Percentiles rank a stretch among this genome's conserved stretches.
phyloP scores from a whole-genome alignment of 257 asterid genomes.

The Penstemon eatonii region DNA sequence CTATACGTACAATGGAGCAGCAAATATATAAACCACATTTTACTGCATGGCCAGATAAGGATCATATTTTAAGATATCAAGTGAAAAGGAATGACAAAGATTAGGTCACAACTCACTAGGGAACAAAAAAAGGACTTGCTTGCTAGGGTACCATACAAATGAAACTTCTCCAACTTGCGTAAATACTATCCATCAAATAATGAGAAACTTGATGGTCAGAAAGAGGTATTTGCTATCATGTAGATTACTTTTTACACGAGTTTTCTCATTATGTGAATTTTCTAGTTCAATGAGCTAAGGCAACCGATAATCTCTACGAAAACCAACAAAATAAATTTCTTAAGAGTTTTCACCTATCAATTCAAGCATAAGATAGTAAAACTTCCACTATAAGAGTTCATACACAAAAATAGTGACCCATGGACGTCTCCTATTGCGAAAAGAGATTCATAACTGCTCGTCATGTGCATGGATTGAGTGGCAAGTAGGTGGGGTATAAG shows the following conservation, averaged over 20 bases:
- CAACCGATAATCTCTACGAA: neutral
- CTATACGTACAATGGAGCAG: too few species aligned
- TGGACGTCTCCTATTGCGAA: conserved; percentile 8
- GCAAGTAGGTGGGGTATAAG: conserved; percentile 6
- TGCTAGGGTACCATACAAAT: neutral
- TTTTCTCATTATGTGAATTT: conserved; percentile 3
- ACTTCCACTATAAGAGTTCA: neutral
- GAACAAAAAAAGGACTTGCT: neutral
- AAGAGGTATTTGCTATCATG: neutral
- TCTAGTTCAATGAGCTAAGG: neutral
- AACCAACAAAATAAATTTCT: neutral
- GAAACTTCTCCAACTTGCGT: neutral
- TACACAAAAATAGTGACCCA: conserved; percentile 19
- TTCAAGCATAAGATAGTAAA: neutral
- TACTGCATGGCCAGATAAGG: neutral
- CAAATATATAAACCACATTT: neutral
- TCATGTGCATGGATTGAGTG: conserved; percentile 15
- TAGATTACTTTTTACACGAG: neutral
- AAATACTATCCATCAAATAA: neutral
- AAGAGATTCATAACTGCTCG: neutral
- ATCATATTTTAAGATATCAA: neutral
- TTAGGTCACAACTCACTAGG: neutral
- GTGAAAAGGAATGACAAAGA: neutral
- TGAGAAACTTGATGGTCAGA: neutral
- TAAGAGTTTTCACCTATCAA: neutral